These are phyloP conservation scores for Tricladium varicosporioides DNA, from an alignment of 2,329 filamentous ascomycete species.

Conservation along the genomic window DNA sequence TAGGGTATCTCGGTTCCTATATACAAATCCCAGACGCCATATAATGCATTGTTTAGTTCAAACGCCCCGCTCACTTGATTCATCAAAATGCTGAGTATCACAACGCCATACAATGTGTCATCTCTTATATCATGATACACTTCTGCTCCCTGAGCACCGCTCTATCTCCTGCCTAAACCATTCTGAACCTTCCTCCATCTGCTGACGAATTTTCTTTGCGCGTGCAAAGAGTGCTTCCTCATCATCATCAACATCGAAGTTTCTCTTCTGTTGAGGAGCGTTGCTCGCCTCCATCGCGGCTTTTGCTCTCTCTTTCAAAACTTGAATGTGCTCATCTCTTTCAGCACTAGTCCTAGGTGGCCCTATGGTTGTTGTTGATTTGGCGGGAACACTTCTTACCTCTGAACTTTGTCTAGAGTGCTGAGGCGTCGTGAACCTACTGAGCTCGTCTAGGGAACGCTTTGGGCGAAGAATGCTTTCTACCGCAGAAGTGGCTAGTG, in stretches of 20 bases:
- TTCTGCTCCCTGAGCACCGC: conserved; percentile 24
- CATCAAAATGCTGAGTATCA: not conserved
- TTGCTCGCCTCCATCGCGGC: conserved; percentile 21
- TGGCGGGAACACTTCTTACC: conserved; percentile 27
- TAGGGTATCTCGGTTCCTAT: conserved; percentile 8
- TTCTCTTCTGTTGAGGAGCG: conserved; percentile 16
- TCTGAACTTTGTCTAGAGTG: conserved; percentile 3
- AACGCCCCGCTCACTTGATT: not conserved
- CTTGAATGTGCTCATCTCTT: conserved; percentile 20
- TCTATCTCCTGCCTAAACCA: conserved; percentile 31
- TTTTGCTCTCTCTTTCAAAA: conserved; percentile 28
- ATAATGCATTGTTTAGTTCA: conserved; percentile 3
- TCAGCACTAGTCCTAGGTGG: conserved; percentile 5
- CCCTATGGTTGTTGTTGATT: conserved; percentile 4
- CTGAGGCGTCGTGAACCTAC: conserved; percentile 20
- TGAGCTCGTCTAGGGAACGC: conserved; percentile 26
- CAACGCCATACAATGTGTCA: conserved; percentile 15
- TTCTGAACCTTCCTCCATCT: conserved; percentile 34
- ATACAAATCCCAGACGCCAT: conserved; percentile 10
- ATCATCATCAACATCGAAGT: conserved; percentile 17
- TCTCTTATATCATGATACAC: conserved; percentile 21
- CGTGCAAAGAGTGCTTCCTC: conserved; percentile 32
- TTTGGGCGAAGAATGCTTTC: conserved; percentile 25
- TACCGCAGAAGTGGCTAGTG: conserved; percentile 31
- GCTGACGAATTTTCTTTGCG: conserved; percentile 33